phyloP scores from a whole-genome alignment of 2,329 filamentous ascomycete species.

The Exophiala xenobiotica region DNA sequence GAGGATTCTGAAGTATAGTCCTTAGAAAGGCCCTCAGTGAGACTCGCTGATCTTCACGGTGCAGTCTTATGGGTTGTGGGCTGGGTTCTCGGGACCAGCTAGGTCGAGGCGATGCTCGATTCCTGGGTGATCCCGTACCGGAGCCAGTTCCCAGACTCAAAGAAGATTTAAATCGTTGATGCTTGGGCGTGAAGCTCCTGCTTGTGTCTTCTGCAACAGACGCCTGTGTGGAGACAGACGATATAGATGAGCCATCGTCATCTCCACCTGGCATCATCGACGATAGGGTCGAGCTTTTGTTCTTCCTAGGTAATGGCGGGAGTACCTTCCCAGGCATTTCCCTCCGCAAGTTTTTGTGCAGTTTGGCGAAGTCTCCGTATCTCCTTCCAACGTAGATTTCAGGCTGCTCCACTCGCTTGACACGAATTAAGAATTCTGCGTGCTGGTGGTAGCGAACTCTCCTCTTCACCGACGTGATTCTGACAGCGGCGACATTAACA shows the following conservation, averaged over 20 bases:
- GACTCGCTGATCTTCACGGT: slow-evolving; percentile 85
- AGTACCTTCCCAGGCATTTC: slow-evolving; percentile 91
- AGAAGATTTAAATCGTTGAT: slow-evolving; percentile 27
- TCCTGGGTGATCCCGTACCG: slow-evolving; percentile 17
- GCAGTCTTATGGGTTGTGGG: slow-evolving; percentile 60
- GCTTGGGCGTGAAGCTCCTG: slow-evolving; percentile 30
- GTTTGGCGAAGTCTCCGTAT: slow-evolving; percentile 80
- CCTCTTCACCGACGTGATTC: slow-evolving; percentile 75
- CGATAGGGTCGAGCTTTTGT: slow-evolving; percentile 69
- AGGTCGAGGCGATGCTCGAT: slow-evolving; percentile 21
- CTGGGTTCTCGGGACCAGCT: slow-evolving; percentile 24
- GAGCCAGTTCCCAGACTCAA: slow-evolving; percentile 15
- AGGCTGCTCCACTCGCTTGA: slow-evolving; percentile 72
- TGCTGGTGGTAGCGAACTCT: slow-evolving; percentile 89
- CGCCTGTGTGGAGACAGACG: slow-evolving; percentile 71
- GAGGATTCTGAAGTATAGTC: slow-evolving; percentile 77
- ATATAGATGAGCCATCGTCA: slow-evolving; percentile 76
- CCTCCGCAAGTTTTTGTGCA: slow-evolving; percentile 75
- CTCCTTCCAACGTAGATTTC: slow-evolving; percentile 79
- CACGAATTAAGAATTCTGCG: slow-evolving; percentile 86
- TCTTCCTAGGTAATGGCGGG: slow-evolving; percentile 84
- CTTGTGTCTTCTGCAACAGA: slow-evolving; percentile 38
- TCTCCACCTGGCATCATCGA: slow-evolving; percentile 63
- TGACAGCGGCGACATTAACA: slow-evolving; percentile 87
- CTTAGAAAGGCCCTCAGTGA: slow-evolving; percentile 90